These are phyloP conservation scores for Daldinia caldariorum DNA, from an alignment of 495 filamentous ascomycete species.

Conservation along the genomic window DNA sequence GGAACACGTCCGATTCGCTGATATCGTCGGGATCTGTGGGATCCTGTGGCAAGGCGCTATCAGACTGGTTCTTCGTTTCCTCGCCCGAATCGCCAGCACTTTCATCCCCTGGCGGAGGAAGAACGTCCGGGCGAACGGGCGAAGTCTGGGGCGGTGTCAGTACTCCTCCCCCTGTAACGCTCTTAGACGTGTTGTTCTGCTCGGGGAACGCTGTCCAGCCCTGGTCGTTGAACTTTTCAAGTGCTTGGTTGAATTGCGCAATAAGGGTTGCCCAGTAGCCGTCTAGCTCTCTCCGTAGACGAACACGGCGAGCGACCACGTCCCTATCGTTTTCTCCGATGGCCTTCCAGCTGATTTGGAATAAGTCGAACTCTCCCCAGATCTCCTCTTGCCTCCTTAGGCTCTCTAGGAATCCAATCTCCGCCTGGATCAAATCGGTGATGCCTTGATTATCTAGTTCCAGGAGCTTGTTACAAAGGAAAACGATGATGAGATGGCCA, in stretches of 20 bases:
- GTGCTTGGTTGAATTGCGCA: background rate
- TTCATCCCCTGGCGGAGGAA: no score
- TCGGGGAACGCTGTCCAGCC: background rate
- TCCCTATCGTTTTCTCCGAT: background rate
- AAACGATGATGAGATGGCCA: constrained; percentile 1
- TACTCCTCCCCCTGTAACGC: no score
- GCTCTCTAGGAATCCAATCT: background rate
- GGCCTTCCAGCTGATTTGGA: background rate
- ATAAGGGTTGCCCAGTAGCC: background rate
- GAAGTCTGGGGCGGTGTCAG: no score
- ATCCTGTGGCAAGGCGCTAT: no score
- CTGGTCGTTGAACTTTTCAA: background rate
- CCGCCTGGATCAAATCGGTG: background rate
- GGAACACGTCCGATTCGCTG: no score
- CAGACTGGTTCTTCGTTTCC: no score
- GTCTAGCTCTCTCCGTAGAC: background rate
- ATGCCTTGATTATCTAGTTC: background rate
- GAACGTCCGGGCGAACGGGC: no score
- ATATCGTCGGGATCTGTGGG: no score
- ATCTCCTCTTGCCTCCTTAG: constrained; percentile 28
- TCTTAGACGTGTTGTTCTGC: no score
- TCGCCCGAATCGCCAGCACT: no score
- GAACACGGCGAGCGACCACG: background rate
- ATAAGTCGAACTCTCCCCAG: constrained; percentile 36
- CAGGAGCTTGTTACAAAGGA: constrained; percentile 4